Conservation (phyloP, 345 rosid genomes). For the Toxicodendron radicans region DNA sequence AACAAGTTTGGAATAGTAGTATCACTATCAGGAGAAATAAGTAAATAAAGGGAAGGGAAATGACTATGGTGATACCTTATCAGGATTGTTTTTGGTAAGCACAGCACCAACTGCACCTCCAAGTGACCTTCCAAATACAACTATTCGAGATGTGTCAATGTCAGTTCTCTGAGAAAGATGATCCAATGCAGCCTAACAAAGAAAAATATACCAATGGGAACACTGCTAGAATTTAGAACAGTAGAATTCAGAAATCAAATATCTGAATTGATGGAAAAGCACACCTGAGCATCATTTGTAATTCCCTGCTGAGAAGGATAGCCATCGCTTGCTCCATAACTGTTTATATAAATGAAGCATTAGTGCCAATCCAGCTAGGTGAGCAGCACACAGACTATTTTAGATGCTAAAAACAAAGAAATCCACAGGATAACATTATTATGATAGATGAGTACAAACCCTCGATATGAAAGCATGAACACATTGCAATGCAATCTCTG, state of each 20-base stretch:
- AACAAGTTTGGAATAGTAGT: background rate
- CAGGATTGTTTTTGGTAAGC: slow-evolving; percentile 85
- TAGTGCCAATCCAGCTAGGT: slow-evolving; percentile 16
- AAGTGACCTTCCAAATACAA: slow-evolving; percentile 96
- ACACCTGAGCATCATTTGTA: slow-evolving; percentile 88
- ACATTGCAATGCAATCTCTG: slow-evolving; percentile 91
- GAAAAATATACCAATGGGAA: slow-evolving; percentile 16
- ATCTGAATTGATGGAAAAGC: slow-evolving; percentile 19
- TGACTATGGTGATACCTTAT: slow-evolving; percentile 52
- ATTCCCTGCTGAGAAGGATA: slow-evolving; percentile 95
- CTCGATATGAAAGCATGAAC: slow-evolving; percentile 98
- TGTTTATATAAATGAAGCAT: slow-evolving; percentile 33
- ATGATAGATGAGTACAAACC: slow-evolving; percentile 46
- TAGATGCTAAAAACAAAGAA: slow-evolving; percentile 10
- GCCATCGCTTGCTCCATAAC: slow-evolving; percentile 97
- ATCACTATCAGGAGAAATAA: background rate
- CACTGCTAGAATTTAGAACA: slow-evolving; percentile 16
- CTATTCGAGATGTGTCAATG: slow-evolving; percentile 84
- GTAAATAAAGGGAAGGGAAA: background rate
- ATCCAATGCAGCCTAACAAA: slow-evolving; percentile 89
- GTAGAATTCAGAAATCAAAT: slow-evolving; percentile 8
- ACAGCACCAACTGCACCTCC: slow-evolving; percentile 98
- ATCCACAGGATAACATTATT: slow-evolving; percentile 8
- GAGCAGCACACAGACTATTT: slow-evolving; percentile 18
- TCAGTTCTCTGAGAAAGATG: slow-evolving; percentile 87